Percentiles rank a stretch among this genome's conserved stretches.
Conservation (phyloP, 1,139 yeast species). For the Scheffersomyces segobiensis region DNA sequence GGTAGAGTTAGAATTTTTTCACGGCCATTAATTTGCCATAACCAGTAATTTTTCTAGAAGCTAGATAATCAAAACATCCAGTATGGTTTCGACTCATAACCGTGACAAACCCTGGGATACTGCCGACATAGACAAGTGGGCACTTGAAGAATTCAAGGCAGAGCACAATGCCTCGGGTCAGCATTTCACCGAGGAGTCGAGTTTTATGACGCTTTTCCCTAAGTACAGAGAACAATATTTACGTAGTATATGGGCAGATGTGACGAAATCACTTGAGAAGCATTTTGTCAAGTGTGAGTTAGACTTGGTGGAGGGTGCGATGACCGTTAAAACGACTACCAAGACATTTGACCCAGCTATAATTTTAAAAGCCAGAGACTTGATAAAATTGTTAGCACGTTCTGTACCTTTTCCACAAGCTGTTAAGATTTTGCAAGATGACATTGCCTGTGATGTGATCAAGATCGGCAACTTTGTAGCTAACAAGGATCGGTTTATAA, state of each 20-base stretch:
- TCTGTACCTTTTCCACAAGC: conserved; percentile 99
- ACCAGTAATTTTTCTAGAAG: too few relatives aligned
- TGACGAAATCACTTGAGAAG: conserved; percentile 73
- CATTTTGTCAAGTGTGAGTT: conserved; percentile 78
- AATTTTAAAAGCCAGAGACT: conserved; percentile 90
- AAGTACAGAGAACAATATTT: conserved; percentile 92
- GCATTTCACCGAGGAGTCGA: conserved; percentile 90
- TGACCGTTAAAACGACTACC: conserved; percentile 94
- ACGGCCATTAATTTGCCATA: neutral
- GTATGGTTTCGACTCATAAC: conserved; percentile 89
- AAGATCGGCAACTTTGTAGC: conserved; percentile 89
- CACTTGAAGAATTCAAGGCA: conserved; percentile 80
- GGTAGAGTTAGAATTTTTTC: neutral
- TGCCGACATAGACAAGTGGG: conserved; percentile 94
- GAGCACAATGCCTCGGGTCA: conserved; percentile 86
- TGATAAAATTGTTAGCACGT: conserved; percentile 89
- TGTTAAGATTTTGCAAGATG: conserved; percentile 85
- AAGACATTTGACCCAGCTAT: conserved; percentile 95
- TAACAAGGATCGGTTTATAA: conserved; percentile 90
- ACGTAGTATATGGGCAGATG: conserved; percentile 91
- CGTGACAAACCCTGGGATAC: conserved; percentile 99
- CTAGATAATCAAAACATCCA: conserved; percentile 1
- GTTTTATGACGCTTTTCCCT: conserved; percentile 93
- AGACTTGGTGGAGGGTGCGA: conserved; percentile 93
- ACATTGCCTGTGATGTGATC: conserved; percentile 92